These are phyloP conservation scores for Fusarium coicis DNA, from an alignment of 2,329 filamentous ascomycete species.

Conservation along the genomic window DNA sequence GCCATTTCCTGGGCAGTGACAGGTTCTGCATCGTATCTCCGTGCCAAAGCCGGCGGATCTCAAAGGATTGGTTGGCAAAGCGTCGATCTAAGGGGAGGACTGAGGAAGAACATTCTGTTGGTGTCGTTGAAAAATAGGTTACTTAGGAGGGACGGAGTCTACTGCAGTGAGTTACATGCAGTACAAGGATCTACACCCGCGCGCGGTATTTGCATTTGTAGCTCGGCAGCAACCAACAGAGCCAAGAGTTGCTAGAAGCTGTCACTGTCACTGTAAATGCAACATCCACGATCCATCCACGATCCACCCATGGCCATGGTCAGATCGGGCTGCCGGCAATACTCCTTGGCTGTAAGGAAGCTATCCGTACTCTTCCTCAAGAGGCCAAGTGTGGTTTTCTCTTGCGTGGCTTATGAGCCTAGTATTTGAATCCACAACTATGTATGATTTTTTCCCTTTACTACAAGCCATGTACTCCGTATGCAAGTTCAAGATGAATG, in stretches of 20 bases:
- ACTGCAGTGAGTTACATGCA: background rate
- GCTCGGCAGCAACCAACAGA: background rate
- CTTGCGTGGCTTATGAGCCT: background rate
- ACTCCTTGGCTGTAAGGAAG: background rate
- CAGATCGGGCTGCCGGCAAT: conserved; percentile 15
- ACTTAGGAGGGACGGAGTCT: background rate
- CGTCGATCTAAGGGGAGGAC: background rate
- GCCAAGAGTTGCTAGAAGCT: background rate
- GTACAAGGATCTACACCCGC: background rate
- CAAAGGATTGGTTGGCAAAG: background rate
- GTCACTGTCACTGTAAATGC: background rate
- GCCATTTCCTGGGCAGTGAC: conserved; percentile 6
- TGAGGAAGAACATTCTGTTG: background rate
- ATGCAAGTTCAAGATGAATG: conserved; percentile 4
- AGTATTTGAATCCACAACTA: background rate
- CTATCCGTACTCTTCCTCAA: background rate
- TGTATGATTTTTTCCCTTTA: background rate
- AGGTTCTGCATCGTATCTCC: conserved; percentile 30
- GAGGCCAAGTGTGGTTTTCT: background rate
- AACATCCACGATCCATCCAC: background rate
- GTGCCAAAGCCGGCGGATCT: conserved; percentile 36
- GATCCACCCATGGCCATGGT: background rate
- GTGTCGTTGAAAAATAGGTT: background rate
- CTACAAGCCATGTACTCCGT: background rate
- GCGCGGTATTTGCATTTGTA: background rate